Evolutionary conservation across 805 yeast genomes (phyloP), one percentile per base, ranked within the genome.

Genomic region (Cyberlindnera suaveolens): DNA sequence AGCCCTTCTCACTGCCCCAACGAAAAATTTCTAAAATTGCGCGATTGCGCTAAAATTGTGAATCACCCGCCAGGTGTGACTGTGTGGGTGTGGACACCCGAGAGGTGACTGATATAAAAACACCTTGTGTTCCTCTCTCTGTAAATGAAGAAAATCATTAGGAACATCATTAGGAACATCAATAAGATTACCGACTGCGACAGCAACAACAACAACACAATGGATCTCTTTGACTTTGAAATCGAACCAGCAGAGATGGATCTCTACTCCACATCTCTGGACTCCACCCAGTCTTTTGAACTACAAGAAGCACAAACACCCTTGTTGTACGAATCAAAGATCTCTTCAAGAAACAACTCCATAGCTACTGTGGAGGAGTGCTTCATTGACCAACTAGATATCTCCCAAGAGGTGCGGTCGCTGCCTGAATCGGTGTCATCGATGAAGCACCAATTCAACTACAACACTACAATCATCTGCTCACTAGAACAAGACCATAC

Each of bases 251-350:
- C 43, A 11, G 38, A 36, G 27, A 31, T 39, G 16, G 39, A 45
- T 2, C 18, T 43, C n/a, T 52, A 54, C 44, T 47, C 57, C 4
- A 39, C 46, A 33, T 54, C 59, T 3, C 32, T 50, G 17, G 49
- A 38, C 18, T 51, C 56, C n/a, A 36, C 51, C n/a, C 41, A 37
- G 5, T 49, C 59, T 6, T 23, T 53, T 10, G 53, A 53, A 8
- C n/a, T 48, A 1, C 42, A 43, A 15, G 58, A 54, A 36, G 50
- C 48, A 7, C 40, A 45, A 16, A 54, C 60, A 15, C 61, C 61
- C 3, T 44, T 57, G 15, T 42, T 57, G 20, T 57, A 57, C 45
- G 57, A 57, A 34, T 54, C 60, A 14, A 49, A 40, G 39, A 42
- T 51, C 33, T 39, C 50, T 19, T 50, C 58, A 13, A 48, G 57